Evolutionary conservation across 306 rosid species (phyloP).

Genomic region (Alnus glutinosa): DNA sequence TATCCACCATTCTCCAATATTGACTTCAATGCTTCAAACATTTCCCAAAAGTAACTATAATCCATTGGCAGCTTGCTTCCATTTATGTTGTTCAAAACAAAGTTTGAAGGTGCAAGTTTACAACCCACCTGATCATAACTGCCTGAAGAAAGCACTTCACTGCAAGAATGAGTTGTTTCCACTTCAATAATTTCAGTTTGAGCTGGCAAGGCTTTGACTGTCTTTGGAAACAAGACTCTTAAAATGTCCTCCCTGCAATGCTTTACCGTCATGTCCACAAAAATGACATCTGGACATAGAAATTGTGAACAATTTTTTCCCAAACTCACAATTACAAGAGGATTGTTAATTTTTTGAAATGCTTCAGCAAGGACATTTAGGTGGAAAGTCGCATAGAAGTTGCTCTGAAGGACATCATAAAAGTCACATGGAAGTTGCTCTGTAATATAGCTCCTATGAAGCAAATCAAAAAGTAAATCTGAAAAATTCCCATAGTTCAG

Average conservation of each 20-base stretch:
- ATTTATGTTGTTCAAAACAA: background rate
- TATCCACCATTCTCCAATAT: background rate
- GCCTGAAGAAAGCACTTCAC: constrained; percentile 13
- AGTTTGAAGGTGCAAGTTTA: constrained; percentile 10
- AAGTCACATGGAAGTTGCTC: constrained; percentile 42
- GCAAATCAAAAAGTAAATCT: constrained; percentile 24
- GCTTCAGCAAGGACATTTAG: constrained; percentile 43
- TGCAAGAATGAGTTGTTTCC: constrained; percentile 11
- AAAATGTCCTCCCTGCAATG: constrained; percentile 25
- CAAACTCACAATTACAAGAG: constrained; percentile 48
- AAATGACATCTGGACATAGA: constrained; percentile 36
- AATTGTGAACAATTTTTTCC: constrained; percentile 12
- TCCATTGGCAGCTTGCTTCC: background rate
- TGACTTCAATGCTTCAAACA: constrained; percentile 10
- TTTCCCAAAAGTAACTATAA: constrained; percentile 27
- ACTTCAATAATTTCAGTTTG: constrained; percentile 6
- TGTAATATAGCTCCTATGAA: constrained; percentile 22
- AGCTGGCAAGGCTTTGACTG: background rate
- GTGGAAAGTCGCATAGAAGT: background rate
- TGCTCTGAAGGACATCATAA: constrained; percentile 21
- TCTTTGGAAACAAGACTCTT: constrained; percentile 33
- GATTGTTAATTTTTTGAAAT: constrained; percentile 44
- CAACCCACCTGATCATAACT: constrained; percentile 5
- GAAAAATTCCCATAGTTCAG: constrained; percentile 33
- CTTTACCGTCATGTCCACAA: constrained; percentile 34